Conservation (phyloP, 2,329 filamentous ascomycete species). For the Dactylonectria macrodidyma region DNA sequence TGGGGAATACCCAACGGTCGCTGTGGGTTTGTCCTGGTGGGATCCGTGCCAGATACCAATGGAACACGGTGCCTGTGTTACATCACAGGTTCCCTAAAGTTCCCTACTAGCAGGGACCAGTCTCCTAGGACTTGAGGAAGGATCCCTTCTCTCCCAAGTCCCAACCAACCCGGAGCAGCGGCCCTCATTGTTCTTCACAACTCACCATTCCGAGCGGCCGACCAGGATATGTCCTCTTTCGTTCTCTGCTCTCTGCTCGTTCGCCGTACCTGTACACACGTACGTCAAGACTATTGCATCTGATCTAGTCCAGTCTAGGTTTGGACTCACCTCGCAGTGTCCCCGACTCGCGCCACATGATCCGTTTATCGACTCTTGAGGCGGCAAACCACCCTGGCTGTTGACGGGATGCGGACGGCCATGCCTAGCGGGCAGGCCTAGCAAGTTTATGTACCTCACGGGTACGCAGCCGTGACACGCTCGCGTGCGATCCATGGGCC, state of each 20-base stretch:
- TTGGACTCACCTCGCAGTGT: slow-evolving; percentile 16
- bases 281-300: slow-evolving; percentile 17
- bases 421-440: background rate
- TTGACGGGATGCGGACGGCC: background rate
- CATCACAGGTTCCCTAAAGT: slow-evolving; percentile 45
- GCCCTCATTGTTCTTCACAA: slow-evolving; percentile 23
- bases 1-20: slow-evolving; percentile 23
- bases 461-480: slow-evolving; percentile 24
- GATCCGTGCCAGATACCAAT: slow-evolving; percentile 18
- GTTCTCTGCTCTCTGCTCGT: slow-evolving; percentile 16
- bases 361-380: slow-evolving; percentile 22
- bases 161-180: slow-evolving; percentile 24
- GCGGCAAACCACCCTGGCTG: slow-evolving; percentile 1
- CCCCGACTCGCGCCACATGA: slow-evolving; percentile 31
- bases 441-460: background rate
- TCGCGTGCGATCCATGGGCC: slow-evolving; percentile 26
- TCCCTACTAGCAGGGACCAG: slow-evolving; percentile 36
- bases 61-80: slow-evolving; percentile 41
- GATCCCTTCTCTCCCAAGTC: slow-evolving; percentile 22
- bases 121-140: slow-evolving; percentile 4
- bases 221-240: slow-evolving; percentile 21
- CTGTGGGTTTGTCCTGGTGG: slow-evolving; percentile 14
- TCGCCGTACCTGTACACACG: slow-evolving; percentile 22
- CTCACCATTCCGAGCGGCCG: slow-evolving; percentile 15
- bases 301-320: slow-evolving; percentile 27